Evolutionary conservation across 768 basidiomycete genomes (phyloP).

Genomic region (Auricularia cornea): DNA sequence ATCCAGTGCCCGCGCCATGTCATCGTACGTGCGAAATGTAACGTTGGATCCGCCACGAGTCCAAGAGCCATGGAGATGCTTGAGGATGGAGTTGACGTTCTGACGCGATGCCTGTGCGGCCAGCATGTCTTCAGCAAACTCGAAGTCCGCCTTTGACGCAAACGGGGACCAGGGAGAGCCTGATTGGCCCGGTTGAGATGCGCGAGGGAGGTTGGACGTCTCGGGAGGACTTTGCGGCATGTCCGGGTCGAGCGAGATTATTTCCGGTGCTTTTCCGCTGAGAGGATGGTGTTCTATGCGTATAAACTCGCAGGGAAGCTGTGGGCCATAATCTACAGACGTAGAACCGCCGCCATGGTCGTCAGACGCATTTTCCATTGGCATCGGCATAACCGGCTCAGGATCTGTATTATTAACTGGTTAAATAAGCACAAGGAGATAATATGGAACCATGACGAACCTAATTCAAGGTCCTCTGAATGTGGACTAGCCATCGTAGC

Average conservation of each 20-base stretch:
- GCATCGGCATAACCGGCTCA: too few species aligned
- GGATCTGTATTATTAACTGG: too few species aligned
- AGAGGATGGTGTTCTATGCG: too few species aligned
- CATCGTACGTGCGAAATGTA: background rate
- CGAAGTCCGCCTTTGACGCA: background rate
- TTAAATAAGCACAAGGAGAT: too few species aligned
- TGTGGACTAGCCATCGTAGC: too few species aligned
- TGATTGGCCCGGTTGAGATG: background rate
- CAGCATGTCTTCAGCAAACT: background rate
- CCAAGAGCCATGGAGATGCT: background rate
- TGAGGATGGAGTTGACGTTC: background rate
- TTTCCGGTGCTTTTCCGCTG: too few species aligned
- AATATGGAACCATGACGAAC: too few species aligned
- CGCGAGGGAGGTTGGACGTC: too few species aligned
- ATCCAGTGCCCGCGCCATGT: background rate
- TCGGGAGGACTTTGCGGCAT: too few species aligned
- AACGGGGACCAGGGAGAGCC: background rate
- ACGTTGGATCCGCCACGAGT: background rate
- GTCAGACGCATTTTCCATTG: too few species aligned
- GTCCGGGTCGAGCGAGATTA: too few species aligned
- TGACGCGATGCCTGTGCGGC: background rate
- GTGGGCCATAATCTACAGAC: background rate
- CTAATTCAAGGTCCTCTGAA: too few species aligned
- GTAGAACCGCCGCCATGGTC: background rate
- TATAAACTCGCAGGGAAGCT: background rate